Conservation (phyloP, 345 rosid genomes). For the Eucalyptus decipiens region DNA sequence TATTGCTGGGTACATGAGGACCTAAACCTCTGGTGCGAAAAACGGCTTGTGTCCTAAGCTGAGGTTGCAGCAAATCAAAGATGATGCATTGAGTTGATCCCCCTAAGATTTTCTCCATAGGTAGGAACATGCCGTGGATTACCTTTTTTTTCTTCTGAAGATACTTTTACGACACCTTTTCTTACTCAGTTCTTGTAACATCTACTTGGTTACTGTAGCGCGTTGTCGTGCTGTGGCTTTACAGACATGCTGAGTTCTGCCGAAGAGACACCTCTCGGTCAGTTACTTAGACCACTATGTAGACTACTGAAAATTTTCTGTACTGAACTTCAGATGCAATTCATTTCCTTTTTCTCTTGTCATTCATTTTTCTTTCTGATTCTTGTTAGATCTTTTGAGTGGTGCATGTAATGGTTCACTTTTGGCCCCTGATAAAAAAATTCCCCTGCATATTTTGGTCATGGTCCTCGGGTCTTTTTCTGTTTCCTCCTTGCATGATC, state of each 20-base stretch:
- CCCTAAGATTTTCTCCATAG: background rate
- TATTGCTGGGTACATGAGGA: background rate
- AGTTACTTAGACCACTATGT: background rate
- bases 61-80: background rate
- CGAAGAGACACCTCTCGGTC: background rate
- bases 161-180: background rate
- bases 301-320: background rate
- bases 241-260: background rate
- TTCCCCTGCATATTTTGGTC: background rate
- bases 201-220: background rate
- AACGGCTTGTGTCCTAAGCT: background rate
- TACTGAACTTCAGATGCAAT: background rate
- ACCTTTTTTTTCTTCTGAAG: background rate
- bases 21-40: background rate
- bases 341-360: background rate
- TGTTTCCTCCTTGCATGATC: background rate
- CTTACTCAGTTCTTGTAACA: background rate
- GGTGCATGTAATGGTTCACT: background rate
- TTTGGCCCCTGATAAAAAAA: background rate
- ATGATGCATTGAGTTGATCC: background rate
- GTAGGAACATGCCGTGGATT: background rate
- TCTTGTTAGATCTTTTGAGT: background rate
- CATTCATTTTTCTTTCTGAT: background rate
- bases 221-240: background rate
- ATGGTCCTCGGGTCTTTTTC: background rate